Base-by-base conservation (phyloP, 768 basidiomycete genomes). In the Artomyces pyxidatus region DNA sequence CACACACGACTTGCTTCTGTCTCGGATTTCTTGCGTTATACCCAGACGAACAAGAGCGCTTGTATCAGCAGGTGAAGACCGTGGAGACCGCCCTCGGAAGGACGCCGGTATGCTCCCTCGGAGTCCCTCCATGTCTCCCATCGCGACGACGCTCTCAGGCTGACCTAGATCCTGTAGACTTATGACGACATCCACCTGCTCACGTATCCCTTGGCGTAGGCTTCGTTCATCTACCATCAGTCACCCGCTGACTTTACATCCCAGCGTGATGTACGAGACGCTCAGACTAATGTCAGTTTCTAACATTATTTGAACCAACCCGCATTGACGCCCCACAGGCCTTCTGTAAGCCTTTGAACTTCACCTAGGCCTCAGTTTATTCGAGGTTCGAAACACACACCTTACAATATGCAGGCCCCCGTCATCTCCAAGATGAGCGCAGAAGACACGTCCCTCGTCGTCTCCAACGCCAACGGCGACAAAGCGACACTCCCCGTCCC, bases 211-310 rank as follows among this genome's bases (percentile, higher is more conserved):
- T 40, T 58, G 30, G 58, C 57, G 58, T 59, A 38, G 27, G 23
- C 17, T 30, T 35, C 7, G 12, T 10, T 54, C 21, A 8, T 22
- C 23, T 25, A 8, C 22, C 10, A 29, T 25, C 25, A 12, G n/a
- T 14, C n/a, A 1, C 32, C 17, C 22, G n/a, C 43, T 16, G 21
- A 3, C 16, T 26, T 25, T 53, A 14, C 3, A 19, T n/a, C 8
- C 21, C 30, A 77, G 75, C 16, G 73, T 75, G 3, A 71, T 74
- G 48, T 65, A 77, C 49, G 77, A 79, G 58, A 74, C 75, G 1
- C 58, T 77, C 19, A 66, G 76, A 22, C 52, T 77, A 59, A 76
- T 54, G 19, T 29, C 21, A 12, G 26, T 28, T 9, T 16, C 3
- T 9, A 49, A 51, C 19, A 32, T 43, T 53, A 1, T 14, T 11